phyloP scores from a whole-genome alignment of 371 early-diverging fungal species.

The Mucor racemosus region DNA sequence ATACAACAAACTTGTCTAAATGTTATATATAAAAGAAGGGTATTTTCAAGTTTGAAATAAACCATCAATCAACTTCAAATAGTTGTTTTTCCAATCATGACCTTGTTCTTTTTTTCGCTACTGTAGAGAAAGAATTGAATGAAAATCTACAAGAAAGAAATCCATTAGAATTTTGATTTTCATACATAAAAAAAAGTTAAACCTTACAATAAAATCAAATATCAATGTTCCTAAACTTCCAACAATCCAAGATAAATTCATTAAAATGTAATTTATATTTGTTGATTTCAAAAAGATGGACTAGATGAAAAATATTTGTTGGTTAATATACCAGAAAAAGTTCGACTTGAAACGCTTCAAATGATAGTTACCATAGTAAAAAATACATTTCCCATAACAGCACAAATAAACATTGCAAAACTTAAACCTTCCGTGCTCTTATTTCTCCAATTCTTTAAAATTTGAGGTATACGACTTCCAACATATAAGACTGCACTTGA shows the following conservation, averaged over 20 bases:
- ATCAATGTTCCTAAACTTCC: constrained; percentile 56
- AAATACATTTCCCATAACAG: constrained; percentile 61
- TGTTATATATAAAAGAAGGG: background rate
- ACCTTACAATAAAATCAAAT: constrained; percentile 61
- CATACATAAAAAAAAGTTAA: background rate
- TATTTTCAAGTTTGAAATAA: background rate
- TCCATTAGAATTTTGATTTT: background rate
- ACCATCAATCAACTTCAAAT: background rate
- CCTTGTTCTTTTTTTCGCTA: constrained; percentile 2
- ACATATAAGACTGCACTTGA: constrained; percentile 54
- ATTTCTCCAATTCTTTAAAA: constrained; percentile 66
- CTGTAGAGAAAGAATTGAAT: constrained; percentile 54
- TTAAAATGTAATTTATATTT: constrained; percentile 45
- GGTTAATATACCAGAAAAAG: background rate
- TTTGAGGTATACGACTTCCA: constrained; percentile 75
- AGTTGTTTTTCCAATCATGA: background rate
- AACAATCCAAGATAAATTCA: constrained; percentile 60
- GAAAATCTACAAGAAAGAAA: background rate
- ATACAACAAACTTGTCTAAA: background rate
- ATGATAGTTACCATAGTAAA: constrained; percentile 13
- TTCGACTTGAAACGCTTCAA: background rate
- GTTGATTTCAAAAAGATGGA: constrained; percentile 58
- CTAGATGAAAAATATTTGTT: constrained; percentile 18
- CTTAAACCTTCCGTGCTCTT: constrained; percentile 75
- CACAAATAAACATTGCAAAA: constrained; percentile 75